Conservation (phyloP, 2,329 filamentous ascomycete genomes). For the Colletotrichum sojae region DNA sequence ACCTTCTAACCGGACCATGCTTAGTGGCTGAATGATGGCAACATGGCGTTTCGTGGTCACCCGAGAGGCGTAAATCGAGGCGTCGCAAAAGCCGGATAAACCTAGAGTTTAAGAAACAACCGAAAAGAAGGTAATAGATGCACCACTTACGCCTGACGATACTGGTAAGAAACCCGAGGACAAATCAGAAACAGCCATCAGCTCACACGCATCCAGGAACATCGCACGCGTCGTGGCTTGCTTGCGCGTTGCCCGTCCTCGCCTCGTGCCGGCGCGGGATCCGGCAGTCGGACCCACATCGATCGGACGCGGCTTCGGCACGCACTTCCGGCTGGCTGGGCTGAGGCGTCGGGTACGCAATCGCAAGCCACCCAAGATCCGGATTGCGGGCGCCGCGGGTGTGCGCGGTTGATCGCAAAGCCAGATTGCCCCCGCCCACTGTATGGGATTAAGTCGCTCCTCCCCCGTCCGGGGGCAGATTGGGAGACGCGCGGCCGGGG, state of each 20-base stretch:
- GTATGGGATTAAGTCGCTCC: not conserved
- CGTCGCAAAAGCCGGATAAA: too few species aligned
- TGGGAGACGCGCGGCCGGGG: conserved; percentile 14
- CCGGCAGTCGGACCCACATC: conserved; percentile 15
- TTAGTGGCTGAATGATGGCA: too few species aligned
- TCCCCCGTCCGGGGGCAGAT: not conserved
- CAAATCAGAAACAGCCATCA: too few species aligned
- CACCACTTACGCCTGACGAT: too few species aligned
- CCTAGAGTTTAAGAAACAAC: too few species aligned
- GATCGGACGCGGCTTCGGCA: conserved; percentile 10
- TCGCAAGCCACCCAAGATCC: not conserved
- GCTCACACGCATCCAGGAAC: too few species aligned
- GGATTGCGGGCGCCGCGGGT: conserved; percentile 19
- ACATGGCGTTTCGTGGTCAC: too few species aligned
- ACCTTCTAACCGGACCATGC: too few species aligned
- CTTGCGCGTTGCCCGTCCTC: not conserved
- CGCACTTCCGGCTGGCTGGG: not conserved
- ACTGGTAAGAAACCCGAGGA: too few species aligned
- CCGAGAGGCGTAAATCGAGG: too few species aligned
- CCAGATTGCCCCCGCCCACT: not conserved
- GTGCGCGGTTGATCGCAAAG: not conserved
- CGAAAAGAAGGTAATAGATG: too few species aligned
- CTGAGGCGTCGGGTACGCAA: not conserved
- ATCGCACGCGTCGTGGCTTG: too few species aligned
- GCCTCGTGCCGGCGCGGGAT: conserved; percentile 1